phyloP scores from a whole-genome alignment of 148 eudicot genomes.

The Persicaria maculosa region DNA sequence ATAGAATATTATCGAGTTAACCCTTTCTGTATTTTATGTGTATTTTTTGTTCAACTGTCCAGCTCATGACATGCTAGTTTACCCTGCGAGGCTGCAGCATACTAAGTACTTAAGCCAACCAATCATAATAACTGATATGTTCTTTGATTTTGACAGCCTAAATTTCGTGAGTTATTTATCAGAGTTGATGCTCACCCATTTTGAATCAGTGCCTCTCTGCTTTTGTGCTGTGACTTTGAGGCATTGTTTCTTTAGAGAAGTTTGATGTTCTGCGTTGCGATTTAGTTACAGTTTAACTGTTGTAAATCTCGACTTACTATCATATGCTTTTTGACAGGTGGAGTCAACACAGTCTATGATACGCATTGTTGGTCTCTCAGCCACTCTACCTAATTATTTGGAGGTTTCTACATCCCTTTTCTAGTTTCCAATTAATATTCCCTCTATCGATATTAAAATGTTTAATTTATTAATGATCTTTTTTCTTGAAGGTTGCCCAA shows the following conservation, averaged over 20 bases:
- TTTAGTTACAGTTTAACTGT: not conserved
- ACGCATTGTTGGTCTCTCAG: conserved; percentile 97
- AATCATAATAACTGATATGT: no score
- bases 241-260: not conserved
- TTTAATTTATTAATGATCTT: conserved; percentile 6
- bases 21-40: no score
- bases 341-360: conserved; percentile 97
- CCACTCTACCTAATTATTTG: conserved; percentile 89
- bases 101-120: no score
- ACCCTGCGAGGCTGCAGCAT: no score
- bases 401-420: conserved; percentile 43
- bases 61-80: not conserved
- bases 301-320: not conserved
- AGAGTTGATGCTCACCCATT: not conserved
- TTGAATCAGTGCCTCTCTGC: not conserved
- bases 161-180: not conserved
- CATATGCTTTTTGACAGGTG: conserved; percentile 41
- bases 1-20: not conserved
- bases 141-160: no score
- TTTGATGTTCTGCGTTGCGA: no score
- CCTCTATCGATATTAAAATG: not conserved
- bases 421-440: not conserved
- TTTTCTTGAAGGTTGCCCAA: conserved; percentile 67
- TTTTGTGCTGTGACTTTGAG: not conserved
- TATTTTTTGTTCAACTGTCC: not conserved